Evolutionary conservation across 2,329 filamentous ascomycete genomes (phyloP).

Genomic region (Monilinia fructigena): DNA sequence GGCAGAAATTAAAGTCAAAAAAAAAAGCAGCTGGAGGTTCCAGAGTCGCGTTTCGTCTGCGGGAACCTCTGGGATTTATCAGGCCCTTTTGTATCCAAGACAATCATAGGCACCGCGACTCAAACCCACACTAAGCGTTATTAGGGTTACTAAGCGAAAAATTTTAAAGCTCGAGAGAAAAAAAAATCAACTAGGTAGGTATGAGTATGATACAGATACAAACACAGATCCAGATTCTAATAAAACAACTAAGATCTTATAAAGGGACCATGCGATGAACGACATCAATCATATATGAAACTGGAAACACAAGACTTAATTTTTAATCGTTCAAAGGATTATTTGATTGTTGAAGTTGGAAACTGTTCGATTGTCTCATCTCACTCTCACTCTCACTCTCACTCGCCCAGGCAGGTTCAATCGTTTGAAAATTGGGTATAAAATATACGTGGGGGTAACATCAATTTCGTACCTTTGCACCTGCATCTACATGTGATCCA

Average conservation of each 20-base stretch:
- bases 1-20: slow-evolving; percentile 16
- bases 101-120: slow-evolving; percentile 9
- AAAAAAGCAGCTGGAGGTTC: neutral
- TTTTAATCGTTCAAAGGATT: no score
- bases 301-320: no score
- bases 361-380: no score
- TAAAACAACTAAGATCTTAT: no score
- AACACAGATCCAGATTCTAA: no score
- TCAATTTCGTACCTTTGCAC: neutral
- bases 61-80: slow-evolving; percentile 17
- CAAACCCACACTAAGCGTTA: slow-evolving; percentile 16
- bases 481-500: neutral
- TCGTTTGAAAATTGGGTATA: no score
- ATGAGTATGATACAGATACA: neutral
- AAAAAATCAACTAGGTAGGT: neutral
- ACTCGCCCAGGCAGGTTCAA: no score
- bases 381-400: no score
- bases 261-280: no score
- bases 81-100: slow-evolving; percentile 20
- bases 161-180: neutral
- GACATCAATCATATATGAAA: no score
- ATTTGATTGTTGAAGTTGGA: no score
- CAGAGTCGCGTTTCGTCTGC: slow-evolving; percentile 18
- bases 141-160: slow-evolving; percentile 16
- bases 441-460: neutral